Conservation (phyloP, 1,284 basidiomycete genomes). For the Ustilago sp. region DNA sequence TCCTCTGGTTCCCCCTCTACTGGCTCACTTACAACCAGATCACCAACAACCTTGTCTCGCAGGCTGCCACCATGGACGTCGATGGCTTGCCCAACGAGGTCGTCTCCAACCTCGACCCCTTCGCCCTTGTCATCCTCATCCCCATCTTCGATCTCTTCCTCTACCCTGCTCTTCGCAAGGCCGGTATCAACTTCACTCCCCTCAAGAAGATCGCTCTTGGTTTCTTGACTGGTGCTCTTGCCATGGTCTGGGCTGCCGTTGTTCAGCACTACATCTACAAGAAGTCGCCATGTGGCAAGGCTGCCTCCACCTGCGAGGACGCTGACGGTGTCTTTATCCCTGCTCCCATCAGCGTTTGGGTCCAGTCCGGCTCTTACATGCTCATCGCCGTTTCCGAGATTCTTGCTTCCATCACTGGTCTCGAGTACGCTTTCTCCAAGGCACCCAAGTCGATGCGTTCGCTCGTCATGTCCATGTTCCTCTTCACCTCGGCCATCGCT, state of each 20-base stretch:
- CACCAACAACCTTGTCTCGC: slow-evolving; percentile 78
- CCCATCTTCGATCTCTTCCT: slow-evolving; percentile 73
- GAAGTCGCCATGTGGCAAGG: slow-evolving; percentile 73
- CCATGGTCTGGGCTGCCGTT: slow-evolving; percentile 77
- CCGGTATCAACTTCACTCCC: slow-evolving; percentile 76
- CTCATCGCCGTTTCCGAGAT: slow-evolving; percentile 75
- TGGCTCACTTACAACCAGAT: slow-evolving; percentile 72
- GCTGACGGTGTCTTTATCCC: slow-evolving; percentile 43
- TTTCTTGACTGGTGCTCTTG: slow-evolving; percentile 73
- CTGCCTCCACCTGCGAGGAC: slow-evolving; percentile 68
- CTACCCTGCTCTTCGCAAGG: slow-evolving; percentile 80
- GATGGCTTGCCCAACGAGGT: slow-evolving; percentile 83
- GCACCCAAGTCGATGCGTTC: slow-evolving; percentile 71
- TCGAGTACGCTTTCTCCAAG: slow-evolving; percentile 88
- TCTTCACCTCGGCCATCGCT: slow-evolving; percentile 78
- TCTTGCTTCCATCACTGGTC: slow-evolving; percentile 81
- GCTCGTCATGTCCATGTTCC: slow-evolving; percentile 71
- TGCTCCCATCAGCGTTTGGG: slow-evolving; percentile 69
- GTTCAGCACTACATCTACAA: slow-evolving; percentile 73
- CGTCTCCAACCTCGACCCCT: slow-evolving; percentile 82
- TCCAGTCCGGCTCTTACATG: slow-evolving; percentile 71
- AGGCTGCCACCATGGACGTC: slow-evolving; percentile 72
- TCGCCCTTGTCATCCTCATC: slow-evolving; percentile 72
- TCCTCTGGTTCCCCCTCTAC: slow-evolving; percentile 77
- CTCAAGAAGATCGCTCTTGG: slow-evolving; percentile 78